Evolutionary conservation across 2,329 filamentous ascomycete genomes (phyloP), one percentile per base, ranked within the genome.

Genomic region (Sphaerulina musiva): DNA sequence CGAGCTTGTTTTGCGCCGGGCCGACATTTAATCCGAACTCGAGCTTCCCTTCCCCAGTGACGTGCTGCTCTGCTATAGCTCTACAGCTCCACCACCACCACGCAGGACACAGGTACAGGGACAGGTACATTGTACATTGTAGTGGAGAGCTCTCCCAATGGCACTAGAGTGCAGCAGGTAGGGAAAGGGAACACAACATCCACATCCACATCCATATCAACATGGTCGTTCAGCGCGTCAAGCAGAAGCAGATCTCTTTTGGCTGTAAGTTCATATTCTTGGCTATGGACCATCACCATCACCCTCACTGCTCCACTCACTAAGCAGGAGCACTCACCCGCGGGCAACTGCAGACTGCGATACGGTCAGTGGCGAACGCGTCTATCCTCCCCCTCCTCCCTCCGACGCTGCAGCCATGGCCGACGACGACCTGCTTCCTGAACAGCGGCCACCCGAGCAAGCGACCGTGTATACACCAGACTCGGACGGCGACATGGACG

Each of bases 241-340:
- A 66, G 49, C 66, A 69, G 54, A 68, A 68, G 44, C 64, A 66
- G 50, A 69, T 69, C 53, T 64, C 67, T 26, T 67, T 69, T 54
- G 67, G 67, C 23, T 67, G 66, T 69, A 64, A 48, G 62, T 54
- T 43, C 44, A 20, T 20, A 0, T 43, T 38, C 10, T 39, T 42
- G 34, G 11, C 40, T 23, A 31, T 49, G 7, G 46, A 43, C 36
- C 11, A 43, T 41, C 45, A 47, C 42, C 48, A 47, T 53, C 14
- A 47, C 46, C 46, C 3, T 29, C 6, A 29, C 26, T 7, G 5
- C 26, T 29, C 26, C 6, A 29, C 26, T 29, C 6, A 29, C 5
- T 29, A 20, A 20, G 20, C 20, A 20, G 20, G 20, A 20, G 20
- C 20, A 20, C 20, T 20, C 20, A 20, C 20, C 20, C 20, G 20